Conservation (phyloP, 352 stramenopile genomes). For the Phytophthora fragariae region DNA sequence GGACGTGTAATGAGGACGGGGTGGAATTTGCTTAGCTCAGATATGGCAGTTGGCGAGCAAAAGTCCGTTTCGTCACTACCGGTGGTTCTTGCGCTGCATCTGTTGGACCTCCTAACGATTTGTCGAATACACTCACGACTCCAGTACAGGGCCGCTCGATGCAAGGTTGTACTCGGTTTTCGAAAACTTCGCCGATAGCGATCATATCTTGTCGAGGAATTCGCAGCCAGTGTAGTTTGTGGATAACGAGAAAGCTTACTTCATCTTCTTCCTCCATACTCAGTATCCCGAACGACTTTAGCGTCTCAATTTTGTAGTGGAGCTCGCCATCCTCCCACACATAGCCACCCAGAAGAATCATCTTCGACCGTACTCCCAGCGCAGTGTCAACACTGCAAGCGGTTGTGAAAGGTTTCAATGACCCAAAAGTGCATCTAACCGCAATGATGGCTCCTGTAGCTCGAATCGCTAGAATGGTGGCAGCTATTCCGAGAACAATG, state of each 20-base stretch:
- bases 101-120: neutral
- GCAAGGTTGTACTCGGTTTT: neutral
- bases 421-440: constrained; percentile 7
- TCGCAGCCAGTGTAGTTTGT: constrained; percentile 1
- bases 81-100: neutral
- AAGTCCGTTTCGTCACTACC: neutral
- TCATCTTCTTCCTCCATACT: constrained; percentile 9
- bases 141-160: constrained; percentile 4
- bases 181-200: constrained; percentile 1
- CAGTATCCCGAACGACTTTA: constrained; percentile 15
- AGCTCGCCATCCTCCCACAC: constrained; percentile 1
- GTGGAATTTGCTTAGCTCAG: neutral
- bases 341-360: constrained; percentile 12
- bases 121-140: constrained; percentile 3
- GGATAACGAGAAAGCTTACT: neutral
- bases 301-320: neutral
- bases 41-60: neutral
- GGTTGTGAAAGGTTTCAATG: neutral
- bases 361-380: constrained; percentile 13
- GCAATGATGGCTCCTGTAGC: constrained; percentile 7
- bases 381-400: constrained; percentile 15
- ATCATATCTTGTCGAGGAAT: constrained; percentile 16
- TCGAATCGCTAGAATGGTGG: constrained; percentile 19
- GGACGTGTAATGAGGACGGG: no score
- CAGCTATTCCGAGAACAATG: constrained; percentile 23